These are phyloP conservation scores for Fraxinus xanthoxyloides DNA, from an alignment of 305 asterid species.

Conservation along the genomic window DNA sequence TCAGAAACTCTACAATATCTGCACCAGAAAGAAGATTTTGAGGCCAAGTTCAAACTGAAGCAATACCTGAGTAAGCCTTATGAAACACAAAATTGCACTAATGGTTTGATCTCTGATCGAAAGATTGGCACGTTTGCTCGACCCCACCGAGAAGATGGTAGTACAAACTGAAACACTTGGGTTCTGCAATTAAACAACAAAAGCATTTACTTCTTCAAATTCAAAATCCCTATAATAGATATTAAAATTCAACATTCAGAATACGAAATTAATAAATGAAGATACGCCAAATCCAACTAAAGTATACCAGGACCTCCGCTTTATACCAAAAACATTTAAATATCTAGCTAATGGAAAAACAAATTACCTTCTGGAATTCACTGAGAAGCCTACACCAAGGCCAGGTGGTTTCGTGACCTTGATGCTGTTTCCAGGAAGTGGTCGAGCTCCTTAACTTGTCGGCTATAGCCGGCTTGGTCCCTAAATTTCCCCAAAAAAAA, in stretches of 20 bases:
- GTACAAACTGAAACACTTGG: conserved; percentile 50
- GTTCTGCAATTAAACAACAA: conserved; percentile 49
- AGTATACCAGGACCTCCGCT: conserved; percentile 6
- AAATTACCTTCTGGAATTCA: conserved; percentile 58
- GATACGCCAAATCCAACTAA: background rate
- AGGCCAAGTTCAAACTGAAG: conserved; percentile 4
- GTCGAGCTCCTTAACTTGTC: conserved; percentile 58
- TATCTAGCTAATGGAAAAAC: background rate
- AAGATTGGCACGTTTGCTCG: conserved; percentile 70
- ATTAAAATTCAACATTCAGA: background rate
- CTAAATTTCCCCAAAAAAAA: conserved; percentile 32
- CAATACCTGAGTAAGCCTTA: conserved; percentile 66
- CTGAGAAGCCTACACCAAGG: conserved; percentile 89
- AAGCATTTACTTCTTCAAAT: background rate
- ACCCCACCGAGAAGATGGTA: conserved; percentile 62
- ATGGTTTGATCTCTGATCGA: conserved; percentile 55
- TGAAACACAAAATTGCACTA: conserved; percentile 49
- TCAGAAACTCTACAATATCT: background rate
- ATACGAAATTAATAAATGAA: background rate
- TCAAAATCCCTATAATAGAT: background rate
- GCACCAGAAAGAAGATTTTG: conserved; percentile 2
- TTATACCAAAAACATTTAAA: background rate
- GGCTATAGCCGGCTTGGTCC: conserved; percentile 36
- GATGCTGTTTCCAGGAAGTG: conserved; percentile 55
- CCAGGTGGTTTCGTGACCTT: conserved; percentile 47